These are phyloP conservation scores for Aspergillus sp. DNA, from an alignment of 2,329 filamentous ascomycete species.

Conservation along the genomic window DNA sequence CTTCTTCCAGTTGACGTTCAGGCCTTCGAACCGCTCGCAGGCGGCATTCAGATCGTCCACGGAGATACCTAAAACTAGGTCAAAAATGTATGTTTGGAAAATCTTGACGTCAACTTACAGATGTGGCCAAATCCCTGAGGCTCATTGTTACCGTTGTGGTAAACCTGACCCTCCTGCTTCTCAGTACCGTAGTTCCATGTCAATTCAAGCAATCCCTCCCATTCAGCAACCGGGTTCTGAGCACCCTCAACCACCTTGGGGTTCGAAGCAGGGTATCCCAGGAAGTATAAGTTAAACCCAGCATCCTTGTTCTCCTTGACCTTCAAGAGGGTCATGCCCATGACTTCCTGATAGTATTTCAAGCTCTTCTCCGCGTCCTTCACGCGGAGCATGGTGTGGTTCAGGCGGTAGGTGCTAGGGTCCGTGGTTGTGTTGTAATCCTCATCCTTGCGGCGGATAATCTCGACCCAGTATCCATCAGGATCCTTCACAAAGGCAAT, in stretches of 20 bases:
- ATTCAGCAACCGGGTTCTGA: slow-evolving; percentile 61
- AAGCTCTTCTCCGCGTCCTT: slow-evolving; percentile 75
- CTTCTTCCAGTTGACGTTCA: slow-evolving; percentile 91
- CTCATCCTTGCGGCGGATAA: slow-evolving; percentile 68
- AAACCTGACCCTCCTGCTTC: slow-evolving; percentile 76
- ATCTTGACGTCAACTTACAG: slow-evolving; percentile 53
- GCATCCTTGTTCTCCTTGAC: slow-evolving; percentile 68
- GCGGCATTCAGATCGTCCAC: slow-evolving; percentile 89
- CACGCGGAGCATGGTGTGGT: slow-evolving; percentile 80
- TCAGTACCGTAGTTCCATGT: slow-evolving; percentile 80
- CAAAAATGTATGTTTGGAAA: not conserved
- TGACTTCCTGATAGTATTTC: slow-evolving; percentile 78
- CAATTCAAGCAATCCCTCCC: slow-evolving; percentile 84
- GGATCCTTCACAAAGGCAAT: slow-evolving; percentile 92
- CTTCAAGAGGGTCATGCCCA: slow-evolving; percentile 83
- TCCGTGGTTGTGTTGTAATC: slow-evolving; percentile 73
- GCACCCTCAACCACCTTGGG: slow-evolving; percentile 51
- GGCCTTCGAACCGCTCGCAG: slow-evolving; percentile 79
- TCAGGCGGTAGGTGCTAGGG: slow-evolving; percentile 67
- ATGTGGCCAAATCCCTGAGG: slow-evolving; percentile 95
- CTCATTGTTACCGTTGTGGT: slow-evolving; percentile 88
- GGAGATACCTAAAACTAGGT: slow-evolving; percentile 57
- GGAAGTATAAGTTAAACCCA: slow-evolving; percentile 88
- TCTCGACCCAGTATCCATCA: slow-evolving; percentile 71
- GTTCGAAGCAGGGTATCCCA: slow-evolving; percentile 70